Percentiles rank a stretch among this genome's conserved stretches.
phyloP scores from a whole-genome alignment of 2,329 filamentous ascomycete genomes.

The Diaporthe sp. region DNA sequence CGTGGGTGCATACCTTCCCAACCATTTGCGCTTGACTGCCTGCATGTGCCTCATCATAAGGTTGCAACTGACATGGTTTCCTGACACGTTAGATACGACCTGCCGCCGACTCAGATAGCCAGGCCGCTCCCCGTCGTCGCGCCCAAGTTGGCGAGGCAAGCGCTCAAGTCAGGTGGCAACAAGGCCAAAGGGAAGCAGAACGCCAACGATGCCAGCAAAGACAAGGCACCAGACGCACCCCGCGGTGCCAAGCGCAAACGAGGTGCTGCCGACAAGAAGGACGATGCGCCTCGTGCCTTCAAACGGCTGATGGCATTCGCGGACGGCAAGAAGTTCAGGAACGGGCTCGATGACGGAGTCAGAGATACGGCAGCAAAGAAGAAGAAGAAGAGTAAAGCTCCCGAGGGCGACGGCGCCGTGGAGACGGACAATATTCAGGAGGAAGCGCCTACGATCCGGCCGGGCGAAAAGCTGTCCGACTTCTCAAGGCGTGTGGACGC shows the following conservation, averaged over 20 bases:
- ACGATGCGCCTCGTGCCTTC: constrained; percentile 93
- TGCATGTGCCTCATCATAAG: not conserved
- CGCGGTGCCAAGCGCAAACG: constrained; percentile 64
- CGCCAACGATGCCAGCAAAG: constrained; percentile 47
- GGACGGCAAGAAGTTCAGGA: constrained; percentile 70
- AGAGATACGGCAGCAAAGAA: constrained; percentile 47
- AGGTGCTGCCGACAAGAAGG: constrained; percentile 57
- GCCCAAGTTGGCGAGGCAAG: constrained; percentile 42
- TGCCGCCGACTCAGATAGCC: constrained; percentile 64
- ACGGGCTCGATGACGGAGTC: constrained; percentile 80
- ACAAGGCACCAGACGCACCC: constrained; percentile 51
- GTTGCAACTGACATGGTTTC: constrained; percentile 15
- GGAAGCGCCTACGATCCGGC: constrained; percentile 78
- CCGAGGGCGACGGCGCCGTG: constrained; percentile 40
- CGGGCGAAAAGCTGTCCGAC: constrained; percentile 86
- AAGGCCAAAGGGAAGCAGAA: constrained; percentile 54
- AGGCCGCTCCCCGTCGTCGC: constrained; percentile 64
- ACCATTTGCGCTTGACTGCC: constrained; percentile 25
- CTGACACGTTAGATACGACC: constrained; percentile 59
- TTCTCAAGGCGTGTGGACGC: constrained; percentile 89
- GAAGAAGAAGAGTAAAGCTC: constrained; percentile 47
- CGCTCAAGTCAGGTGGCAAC: constrained; percentile 15
- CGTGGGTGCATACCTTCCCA: constrained; percentile 55
- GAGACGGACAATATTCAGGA: constrained; percentile 44
- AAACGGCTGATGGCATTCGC: constrained; percentile 85